Evolutionary conservation across 768 basidiomycete species (phyloP).

Genomic region (Dioszegia crocea): DNA sequence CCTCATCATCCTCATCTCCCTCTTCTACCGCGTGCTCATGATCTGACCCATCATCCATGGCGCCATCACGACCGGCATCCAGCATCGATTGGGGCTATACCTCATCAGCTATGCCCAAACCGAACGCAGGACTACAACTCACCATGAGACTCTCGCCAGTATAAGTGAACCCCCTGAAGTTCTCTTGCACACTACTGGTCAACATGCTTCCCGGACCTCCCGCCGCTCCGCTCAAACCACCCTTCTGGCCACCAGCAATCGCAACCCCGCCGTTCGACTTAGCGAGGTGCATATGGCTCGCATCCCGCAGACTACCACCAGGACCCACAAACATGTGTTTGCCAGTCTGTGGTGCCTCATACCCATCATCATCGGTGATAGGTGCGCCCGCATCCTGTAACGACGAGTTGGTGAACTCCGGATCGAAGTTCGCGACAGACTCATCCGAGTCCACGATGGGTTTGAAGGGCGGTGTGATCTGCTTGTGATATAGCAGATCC

Average conservation of each 20-base stretch:
- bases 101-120: neutral
- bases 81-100: conserved; percentile 37
- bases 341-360: conserved; percentile 11
- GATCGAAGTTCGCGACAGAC: conserved; percentile 95
- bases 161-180: conserved; percentile 84
- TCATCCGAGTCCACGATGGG: conserved; percentile 97
- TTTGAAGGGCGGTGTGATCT: conserved; percentile 95
- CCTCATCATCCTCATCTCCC: conserved; percentile 68
- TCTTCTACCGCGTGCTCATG: conserved; percentile 51
- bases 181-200: conserved; percentile 90
- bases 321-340: conserved; percentile 47
- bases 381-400: conserved; percentile 75
- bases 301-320: conserved; percentile 34
- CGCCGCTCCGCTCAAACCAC: conserved; percentile 10
- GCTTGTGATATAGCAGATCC: conserved; percentile 73
- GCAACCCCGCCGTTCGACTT: conserved; percentile 20
- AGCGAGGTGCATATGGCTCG: conserved; percentile 20
- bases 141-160: conserved; percentile 51
- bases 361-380: conserved; percentile 55
- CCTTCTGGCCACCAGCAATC: conserved; percentile 38
- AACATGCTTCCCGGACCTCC: conserved; percentile 58
- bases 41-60: conserved; percentile 39
- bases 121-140: conserved; percentile 13
- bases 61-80: conserved; percentile 32
- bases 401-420: conserved; percentile 72